These are phyloP conservation scores for Bassia scoparia DNA, from an alignment of 148 eudicot species.

Conservation along the genomic window DNA sequence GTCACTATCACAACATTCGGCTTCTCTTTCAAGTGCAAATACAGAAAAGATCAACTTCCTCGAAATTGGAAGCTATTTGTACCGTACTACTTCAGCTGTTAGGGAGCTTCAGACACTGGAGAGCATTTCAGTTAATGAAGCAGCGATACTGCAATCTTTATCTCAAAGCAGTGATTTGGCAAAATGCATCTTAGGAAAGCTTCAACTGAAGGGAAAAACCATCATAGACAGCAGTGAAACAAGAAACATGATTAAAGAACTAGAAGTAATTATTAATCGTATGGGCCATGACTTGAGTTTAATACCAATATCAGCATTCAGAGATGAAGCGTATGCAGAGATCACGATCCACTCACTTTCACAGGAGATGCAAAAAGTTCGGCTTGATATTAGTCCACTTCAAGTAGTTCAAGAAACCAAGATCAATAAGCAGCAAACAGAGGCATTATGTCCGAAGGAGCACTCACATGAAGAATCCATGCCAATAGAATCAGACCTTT, in stretches of 20 bases:
- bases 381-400: constrained; percentile 31
- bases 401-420: constrained; percentile 25
- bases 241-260: constrained; percentile 33
- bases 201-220: constrained; percentile 26
- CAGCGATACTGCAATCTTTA: constrained; percentile 40
- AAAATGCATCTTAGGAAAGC: constrained; percentile 31
- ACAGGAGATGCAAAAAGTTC: constrained; percentile 49
- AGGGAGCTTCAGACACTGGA: constrained; percentile 46
- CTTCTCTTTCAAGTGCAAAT: constrained; percentile 32
- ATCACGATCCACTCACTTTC: constrained; percentile 51
- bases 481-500: constrained; percentile 46
- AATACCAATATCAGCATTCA: constrained; percentile 41
- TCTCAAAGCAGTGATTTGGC: constrained; percentile 37
- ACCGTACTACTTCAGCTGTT: constrained; percentile 49
- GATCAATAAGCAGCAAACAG: constrained; percentile 9
- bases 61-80: constrained; percentile 54
- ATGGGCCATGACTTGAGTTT: constrained; percentile 57
- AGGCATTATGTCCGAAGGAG: constrained; percentile 14
- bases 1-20: constrained; percentile 49
- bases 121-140: constrained; percentile 28
- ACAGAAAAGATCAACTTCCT: constrained; percentile 39
- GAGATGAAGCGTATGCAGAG: constrained; percentile 37
- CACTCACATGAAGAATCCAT: constrained; percentile 13
- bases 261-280: constrained; percentile 49
- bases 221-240: constrained; percentile 23